Evolutionary conservation across 108 stramenopile genomes (phyloP).

Genomic region (Parietichytrium sp.): DNA sequence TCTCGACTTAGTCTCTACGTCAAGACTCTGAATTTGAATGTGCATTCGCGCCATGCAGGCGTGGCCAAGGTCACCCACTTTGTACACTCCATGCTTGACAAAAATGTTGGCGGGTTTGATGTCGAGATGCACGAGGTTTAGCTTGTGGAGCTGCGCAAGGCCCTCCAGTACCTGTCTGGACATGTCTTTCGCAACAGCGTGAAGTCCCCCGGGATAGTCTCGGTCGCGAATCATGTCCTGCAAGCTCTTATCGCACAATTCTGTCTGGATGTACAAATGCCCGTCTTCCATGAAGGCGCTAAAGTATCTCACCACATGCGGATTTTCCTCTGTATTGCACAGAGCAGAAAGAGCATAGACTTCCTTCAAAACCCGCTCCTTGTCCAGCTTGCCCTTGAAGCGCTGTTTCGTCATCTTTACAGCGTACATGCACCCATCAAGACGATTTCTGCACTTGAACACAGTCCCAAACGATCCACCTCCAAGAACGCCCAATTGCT

Average conservation of each 20-base stretch:
- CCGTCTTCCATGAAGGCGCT: constrained; percentile 54
- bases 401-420: constrained; percentile 50
- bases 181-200: constrained; percentile 9
- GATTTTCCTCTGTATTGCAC: constrained; percentile 43
- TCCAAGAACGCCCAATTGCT: constrained; percentile 47
- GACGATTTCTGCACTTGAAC: constrained; percentile 48
- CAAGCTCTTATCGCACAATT: constrained; percentile 54
- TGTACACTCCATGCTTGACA: constrained; percentile 52
- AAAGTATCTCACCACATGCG: constrained; percentile 56
- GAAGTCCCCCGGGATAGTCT: constrained; percentile 14
- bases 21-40: neutral
- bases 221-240: constrained; percentile 47
- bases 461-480: constrained; percentile 55
- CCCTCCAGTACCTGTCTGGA: constrained; percentile 51
- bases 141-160: constrained; percentile 46
- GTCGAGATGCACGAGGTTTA: constrained; percentile 55
- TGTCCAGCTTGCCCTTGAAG: constrained; percentile 50
- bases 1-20: neutral
- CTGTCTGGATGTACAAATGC: constrained; percentile 58
- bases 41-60: constrained; percentile 36
- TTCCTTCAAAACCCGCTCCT: constrained; percentile 55
- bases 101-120: constrained; percentile 63
- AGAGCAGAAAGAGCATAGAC: constrained; percentile 55
- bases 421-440: constrained; percentile 56
- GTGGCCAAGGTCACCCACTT: constrained; percentile 59